Percentiles rank a stretch among this genome's conserved stretches.
These are phyloP conservation scores for Rhizopus delemar DNA, from an alignment of 371 early-diverging fungal genomes.

Conservation along the genomic window DNA sequence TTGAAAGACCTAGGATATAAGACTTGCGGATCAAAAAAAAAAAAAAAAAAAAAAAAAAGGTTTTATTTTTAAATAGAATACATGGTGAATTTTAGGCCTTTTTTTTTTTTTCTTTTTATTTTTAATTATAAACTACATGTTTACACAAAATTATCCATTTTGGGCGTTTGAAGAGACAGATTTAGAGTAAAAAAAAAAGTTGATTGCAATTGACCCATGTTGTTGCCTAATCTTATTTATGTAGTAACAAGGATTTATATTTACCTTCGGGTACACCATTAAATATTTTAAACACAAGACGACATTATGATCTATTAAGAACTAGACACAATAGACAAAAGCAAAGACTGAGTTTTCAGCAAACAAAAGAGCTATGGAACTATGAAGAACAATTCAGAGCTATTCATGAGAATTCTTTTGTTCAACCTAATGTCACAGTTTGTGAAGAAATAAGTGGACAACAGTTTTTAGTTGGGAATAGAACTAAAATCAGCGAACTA, in stretches of 20 bases:
- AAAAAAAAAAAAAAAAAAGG: too few relatives aligned
- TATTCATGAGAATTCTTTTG: background rate
- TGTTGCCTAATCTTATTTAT: background rate
- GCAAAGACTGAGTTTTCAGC: slow-evolving; percentile 6
- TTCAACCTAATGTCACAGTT: background rate
- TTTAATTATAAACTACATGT: background rate
- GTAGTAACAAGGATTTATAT: slow-evolving; percentile 8
- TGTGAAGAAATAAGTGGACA: slow-evolving; percentile 14
- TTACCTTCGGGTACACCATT: slow-evolving; percentile 21
- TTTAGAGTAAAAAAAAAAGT: background rate
- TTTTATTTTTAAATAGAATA: too few relatives aligned
- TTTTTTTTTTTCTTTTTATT: too few relatives aligned
- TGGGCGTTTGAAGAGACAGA: slow-evolving; percentile 11
- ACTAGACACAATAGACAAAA: slow-evolving; percentile 11
- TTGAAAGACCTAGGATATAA: too few relatives aligned
- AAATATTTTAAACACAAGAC: background rate
- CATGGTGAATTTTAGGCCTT: too few relatives aligned
- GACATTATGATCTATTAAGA: background rate
- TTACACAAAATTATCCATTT: background rate
- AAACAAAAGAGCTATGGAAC: slow-evolving; percentile 9
- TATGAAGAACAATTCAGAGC: slow-evolving; percentile 10
- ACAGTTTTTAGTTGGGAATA: slow-evolving; percentile 1
- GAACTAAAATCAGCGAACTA: background rate
- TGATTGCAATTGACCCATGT: background rate
- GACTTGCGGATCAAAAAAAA: too few relatives aligned